These are phyloP conservation scores for Myriosclerotinia duriaeana DNA, from an alignment of 2,329 filamentous ascomycete genomes.

Conservation along the genomic window DNA sequence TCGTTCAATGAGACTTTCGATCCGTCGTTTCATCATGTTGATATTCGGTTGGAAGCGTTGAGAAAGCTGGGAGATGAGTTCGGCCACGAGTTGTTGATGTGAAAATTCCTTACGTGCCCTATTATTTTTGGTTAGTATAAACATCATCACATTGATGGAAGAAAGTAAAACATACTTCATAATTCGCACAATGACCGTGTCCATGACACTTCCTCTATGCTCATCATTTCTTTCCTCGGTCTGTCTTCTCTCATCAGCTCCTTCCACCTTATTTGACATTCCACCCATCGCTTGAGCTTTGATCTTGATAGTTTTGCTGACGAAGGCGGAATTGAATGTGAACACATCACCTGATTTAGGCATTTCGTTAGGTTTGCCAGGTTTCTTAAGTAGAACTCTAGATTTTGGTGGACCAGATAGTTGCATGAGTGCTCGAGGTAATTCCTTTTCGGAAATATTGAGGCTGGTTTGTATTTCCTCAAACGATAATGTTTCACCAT, in stretches of 20 bases:
- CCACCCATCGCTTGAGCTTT: conserved; percentile 81
- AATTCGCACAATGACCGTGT: conserved; percentile 75
- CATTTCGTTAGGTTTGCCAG: conserved; percentile 70
- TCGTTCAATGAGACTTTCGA: conserved; percentile 72
- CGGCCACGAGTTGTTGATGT: conserved; percentile 67
- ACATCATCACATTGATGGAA: background rate
- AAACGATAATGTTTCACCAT: conserved; percentile 53
- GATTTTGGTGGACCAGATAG: conserved; percentile 82
- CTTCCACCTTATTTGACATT: conserved; percentile 81
- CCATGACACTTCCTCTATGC: conserved; percentile 67
- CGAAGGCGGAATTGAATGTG: conserved; percentile 77
- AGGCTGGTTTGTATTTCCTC: conserved; percentile 83
- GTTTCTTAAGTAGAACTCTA: conserved; percentile 75
- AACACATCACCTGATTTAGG: conserved; percentile 73
- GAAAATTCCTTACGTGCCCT: conserved; percentile 72
- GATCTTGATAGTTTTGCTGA: conserved; percentile 80
- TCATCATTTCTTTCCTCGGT: conserved; percentile 77
- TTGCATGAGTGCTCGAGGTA: conserved; percentile 76
- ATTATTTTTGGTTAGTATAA: conserved; percentile 43
- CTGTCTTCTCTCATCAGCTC: conserved; percentile 62
- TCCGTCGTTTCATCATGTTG: conserved; percentile 75
- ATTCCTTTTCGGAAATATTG: conserved; percentile 71
- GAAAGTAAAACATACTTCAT: conserved; percentile 66
- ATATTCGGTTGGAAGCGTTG: conserved; percentile 74
- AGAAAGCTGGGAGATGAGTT: conserved; percentile 69